Evolutionary conservation across 495 filamentous ascomycete genomes (phyloP).

Genomic region (Cladorrhinum samala): DNA sequence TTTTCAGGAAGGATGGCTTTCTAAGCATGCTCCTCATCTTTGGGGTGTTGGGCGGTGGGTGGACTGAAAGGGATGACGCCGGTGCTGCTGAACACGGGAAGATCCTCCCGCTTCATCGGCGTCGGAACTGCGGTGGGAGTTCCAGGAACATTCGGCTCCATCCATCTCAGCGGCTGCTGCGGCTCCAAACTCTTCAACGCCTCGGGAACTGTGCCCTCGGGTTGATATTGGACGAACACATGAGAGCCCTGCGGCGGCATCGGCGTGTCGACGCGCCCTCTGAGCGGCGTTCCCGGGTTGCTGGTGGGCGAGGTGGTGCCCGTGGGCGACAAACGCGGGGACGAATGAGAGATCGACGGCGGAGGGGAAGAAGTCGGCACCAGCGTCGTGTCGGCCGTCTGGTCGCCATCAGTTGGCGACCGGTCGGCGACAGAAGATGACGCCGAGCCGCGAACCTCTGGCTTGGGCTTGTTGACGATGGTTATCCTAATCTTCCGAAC

Average conservation of each 20-base stretch:
- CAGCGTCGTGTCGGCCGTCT: no score
- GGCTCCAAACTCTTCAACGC: constrained; percentile 15
- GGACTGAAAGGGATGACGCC: constrained; percentile 22
- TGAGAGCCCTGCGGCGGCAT: no score
- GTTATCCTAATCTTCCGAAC: constrained; percentile 74
- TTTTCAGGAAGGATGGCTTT: neutral
- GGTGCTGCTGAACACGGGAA: constrained; percentile 29
- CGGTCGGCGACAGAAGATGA: constrained; percentile 19
- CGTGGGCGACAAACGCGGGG: no score
- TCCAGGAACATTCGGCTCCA: constrained; percentile 28
- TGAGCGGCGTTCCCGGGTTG: no score
- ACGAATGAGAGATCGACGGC: no score
- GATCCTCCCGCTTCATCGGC: constrained; percentile 20
- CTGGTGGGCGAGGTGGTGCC: no score
- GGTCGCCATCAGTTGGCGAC: neutral
- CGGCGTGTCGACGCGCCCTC: no score
- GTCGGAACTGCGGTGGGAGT: constrained; percentile 16
- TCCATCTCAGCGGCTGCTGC: constrained; percentile 30
- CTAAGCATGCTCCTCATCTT: neutral
- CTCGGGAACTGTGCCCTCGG: constrained; percentile 27
- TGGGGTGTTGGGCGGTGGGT: neutral
- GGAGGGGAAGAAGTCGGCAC: no score
- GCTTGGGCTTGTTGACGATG: constrained; percentile 57
- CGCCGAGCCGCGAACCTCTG: no score
- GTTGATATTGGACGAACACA: constrained; percentile 35